Evolutionary conservation across 208 protist species (phyloP).

Genomic region (Crithidia brevicula): DNA sequence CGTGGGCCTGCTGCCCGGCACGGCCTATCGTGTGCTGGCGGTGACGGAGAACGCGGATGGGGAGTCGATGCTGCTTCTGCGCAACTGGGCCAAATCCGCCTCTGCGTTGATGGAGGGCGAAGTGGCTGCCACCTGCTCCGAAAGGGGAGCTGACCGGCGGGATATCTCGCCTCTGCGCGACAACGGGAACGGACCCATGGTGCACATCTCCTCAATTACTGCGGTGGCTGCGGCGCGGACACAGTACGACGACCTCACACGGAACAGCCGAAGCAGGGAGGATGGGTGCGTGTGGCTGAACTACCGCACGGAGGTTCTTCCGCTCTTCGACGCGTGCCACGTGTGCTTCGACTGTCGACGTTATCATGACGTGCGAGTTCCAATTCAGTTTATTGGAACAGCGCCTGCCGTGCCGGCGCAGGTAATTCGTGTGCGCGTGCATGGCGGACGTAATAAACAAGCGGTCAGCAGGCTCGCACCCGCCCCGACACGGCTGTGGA

Average conservation of each 20-base stretch:
- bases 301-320: constrained; percentile 36
- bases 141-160: not conserved
- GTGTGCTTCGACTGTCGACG: constrained; percentile 72
- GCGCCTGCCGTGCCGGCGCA: constrained; percentile 34
- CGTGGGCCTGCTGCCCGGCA: constrained; percentile 36
- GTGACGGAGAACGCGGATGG: constrained; percentile 42
- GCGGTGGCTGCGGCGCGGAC: not conserved
- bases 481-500: constrained; percentile 54
- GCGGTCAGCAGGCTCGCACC: not conserved
- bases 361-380: constrained; percentile 60
- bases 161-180: constrained; percentile 6
- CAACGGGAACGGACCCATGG: not conserved
- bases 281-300: constrained; percentile 52
- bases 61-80: constrained; percentile 46
- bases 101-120: not conserved
- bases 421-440: constrained; percentile 45
- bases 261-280: not conserved
- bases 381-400: constrained; percentile 36
- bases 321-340: constrained; percentile 48
- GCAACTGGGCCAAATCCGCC: constrained; percentile 35
- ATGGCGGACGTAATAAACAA: not conserved
- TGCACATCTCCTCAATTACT: not conserved
- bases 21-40: constrained; percentile 64
- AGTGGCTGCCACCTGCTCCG: too few relatives aligned
- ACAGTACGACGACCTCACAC: not conserved